Evolutionary conservation across 2,329 filamentous ascomycete species (phyloP), one percentile per base, ranked within the genome.

Genomic region (Cladosporium sp.): DNA sequence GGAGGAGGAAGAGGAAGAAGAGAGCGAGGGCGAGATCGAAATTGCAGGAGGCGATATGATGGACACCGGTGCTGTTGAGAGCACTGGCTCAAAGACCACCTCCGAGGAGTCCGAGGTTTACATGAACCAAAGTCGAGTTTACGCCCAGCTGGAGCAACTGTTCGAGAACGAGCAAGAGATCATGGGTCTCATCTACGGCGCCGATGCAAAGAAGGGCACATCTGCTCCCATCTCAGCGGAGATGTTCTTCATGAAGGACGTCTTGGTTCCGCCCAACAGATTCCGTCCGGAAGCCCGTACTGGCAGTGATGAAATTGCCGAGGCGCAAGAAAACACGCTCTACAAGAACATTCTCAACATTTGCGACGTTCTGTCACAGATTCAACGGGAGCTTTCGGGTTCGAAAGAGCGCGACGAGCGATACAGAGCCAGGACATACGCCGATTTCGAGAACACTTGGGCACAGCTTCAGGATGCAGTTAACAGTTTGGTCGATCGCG

Each of bases 241-340:
- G 65, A 96, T 97, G 87, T 97, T 99, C 76, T 99, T 99, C 76
- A 80, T 97, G 59, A 87, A 89, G 59, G 88, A 86, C 37, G 79
- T 99, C 55, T 80, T 97, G 14, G 91, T 99, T 0, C 92, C 95
- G 1, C 94, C 94, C 2, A 99, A 96, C 72, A 88, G 87, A 67
- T 99, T 88, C 73, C 87, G 94, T 40, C 92, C 94, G 12, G 91
- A 95, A 72, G 90, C 92, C 9, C 84, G 86, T 60, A 92, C 90
- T 30, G 90, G 91, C 45, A 84, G 88, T 37, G 86, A 88, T 43
- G 86, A 92, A 57, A 89, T 97, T 63, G 85, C 91, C 25, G 94
- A 99, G 73, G 88, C 90, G 3, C 86, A 92, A 66, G 90, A 96
- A 72, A 99, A 99, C 74, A 84, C 82, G 0, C 83, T 93, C 0